Base-by-base conservation (phyloP, 2,329 filamentous ascomycete genomes). In the Penicillium sp. region DNA sequence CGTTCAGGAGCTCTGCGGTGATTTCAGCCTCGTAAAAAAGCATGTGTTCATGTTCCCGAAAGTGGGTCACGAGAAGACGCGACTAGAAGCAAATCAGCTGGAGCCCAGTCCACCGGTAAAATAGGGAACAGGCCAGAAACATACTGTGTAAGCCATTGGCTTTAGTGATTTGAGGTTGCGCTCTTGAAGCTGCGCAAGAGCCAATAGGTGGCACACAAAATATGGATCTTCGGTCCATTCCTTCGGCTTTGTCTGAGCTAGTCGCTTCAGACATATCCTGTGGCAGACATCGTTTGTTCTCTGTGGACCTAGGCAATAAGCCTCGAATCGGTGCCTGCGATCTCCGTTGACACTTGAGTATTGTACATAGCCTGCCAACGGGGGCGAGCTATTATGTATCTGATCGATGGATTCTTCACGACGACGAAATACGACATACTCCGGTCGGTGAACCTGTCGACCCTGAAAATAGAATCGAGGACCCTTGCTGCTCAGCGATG, bases 181-280 rank as follows among this genome's bases (percentile, higher is more conserved):
- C 35, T 53, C 41, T 29, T 56, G 44, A n/a, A 51, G 29, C 38
- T 58, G 56, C 12, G 51, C 53, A 23, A 58, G 47, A 32, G 54
- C 47, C 20, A 58, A 40, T 13, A 58, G 44, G 29, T 43, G 33
- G 44, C 54, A 55, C 20, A 56, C 2, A 15, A 54, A 54, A 44
- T 58, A 56, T 10, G 54, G 51, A 44, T 56, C 54, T 28, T 49
- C 33, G 7, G 28, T 48, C 56, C 54, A 56, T 35, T 53, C 41
- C 6, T 42, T 42, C 10, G 49, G 50, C 12, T 46, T 52, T n/a
- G 37, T 50, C 35, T 50, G 52, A 28, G 44, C 48, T 23, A 47
- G 15, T 27, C 40, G 28, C 35, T 56, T 47, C 12, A n/a, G 6
- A 25, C 12, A 37, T 13, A 51, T 29, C 7, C n/a, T 29, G 13